phyloP scores from a whole-genome alignment of 2,329 filamentous ascomycete species.

The Orbilia javanica region DNA sequence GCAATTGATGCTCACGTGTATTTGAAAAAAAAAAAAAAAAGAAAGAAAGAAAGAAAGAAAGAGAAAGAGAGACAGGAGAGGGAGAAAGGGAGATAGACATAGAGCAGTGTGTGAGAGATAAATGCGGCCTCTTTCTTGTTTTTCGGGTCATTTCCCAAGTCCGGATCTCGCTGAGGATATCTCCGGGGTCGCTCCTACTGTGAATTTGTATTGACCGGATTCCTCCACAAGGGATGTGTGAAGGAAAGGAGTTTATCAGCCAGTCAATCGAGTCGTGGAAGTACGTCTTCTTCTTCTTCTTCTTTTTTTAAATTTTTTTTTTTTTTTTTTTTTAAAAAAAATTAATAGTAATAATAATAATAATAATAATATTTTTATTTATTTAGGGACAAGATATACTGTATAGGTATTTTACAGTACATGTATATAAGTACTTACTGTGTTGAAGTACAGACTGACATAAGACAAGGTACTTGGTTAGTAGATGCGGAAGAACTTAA shows the following conservation, averaged over 20 bases:
- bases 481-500: not conserved
- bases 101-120: constrained; percentile 10
- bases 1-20: constrained; percentile 14
- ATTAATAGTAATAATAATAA: no score
- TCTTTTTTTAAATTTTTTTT: no score
- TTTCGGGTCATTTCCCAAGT: constrained; percentile 29
- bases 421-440: no score
- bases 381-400: no score
- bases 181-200: constrained; percentile 2
- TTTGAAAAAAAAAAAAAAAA: not conserved
- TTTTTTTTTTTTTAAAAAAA: no score
- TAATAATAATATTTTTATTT: no score
- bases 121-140: constrained; percentile 13
- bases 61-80: constrained; percentile 4
- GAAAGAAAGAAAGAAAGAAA: no score
- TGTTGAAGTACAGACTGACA: no score
- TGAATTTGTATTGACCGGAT: constrained; percentile 2
- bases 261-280: no score
- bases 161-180: constrained; percentile 2
- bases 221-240: not conserved
- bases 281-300: no score
- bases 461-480: not conserved
- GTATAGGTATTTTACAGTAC: no score
- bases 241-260: not conserved
- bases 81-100: not conserved